Conservation (phyloP, 192 early-diverging fungal genomes). For the Coemansia sp. region DNA sequence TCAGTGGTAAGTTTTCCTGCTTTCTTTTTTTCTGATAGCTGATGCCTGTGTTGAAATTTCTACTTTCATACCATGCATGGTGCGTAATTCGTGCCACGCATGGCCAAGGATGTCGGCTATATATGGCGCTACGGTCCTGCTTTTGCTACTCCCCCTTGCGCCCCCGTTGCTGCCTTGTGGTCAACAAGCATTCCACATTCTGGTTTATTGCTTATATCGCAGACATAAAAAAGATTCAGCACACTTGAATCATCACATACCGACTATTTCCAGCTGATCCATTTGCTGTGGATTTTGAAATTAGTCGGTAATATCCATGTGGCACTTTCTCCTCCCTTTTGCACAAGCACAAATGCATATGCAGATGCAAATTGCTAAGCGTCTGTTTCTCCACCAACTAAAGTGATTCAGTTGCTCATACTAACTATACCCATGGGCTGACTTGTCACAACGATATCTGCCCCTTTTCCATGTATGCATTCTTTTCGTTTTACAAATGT, state of each 20-base stretch:
- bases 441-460: neutral
- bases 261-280: neutral
- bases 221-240: neutral
- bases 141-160: constrained; percentile 3
- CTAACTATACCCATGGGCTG: too few relatives aligned
- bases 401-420: too few relatives aligned
- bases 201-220: neutral
- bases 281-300: neutral
- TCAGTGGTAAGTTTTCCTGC: constrained; percentile 68
- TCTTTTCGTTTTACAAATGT: constrained; percentile 11
- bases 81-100: constrained; percentile 8
- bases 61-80: constrained; percentile 3
- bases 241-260: neutral
- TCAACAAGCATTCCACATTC: neutral
- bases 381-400: too few relatives aligned
- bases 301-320: neutral
- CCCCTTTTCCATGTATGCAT: neutral
- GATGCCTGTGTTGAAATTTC: neutral
- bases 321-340: neutral
- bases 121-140: constrained; percentile 6
- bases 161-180: neutral
- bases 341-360: too few relatives aligned
- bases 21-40: neutral
- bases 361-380: too few relatives aligned
- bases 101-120: neutral